phyloP scores from a whole-genome alignment of 2,329 filamentous ascomycete species.

The Cyphellophora europaea region DNA sequence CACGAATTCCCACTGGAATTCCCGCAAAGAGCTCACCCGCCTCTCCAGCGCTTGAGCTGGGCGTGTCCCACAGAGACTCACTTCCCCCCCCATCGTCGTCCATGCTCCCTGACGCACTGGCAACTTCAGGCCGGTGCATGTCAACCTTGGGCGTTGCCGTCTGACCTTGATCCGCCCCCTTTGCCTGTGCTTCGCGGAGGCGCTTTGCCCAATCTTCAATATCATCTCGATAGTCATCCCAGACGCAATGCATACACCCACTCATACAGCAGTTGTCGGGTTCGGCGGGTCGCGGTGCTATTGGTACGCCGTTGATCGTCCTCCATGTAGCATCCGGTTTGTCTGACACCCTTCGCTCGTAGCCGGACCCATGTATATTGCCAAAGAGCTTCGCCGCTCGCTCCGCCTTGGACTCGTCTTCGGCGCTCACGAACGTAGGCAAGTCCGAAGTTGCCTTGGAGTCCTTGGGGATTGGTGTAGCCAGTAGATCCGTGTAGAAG shows the following conservation, averaged over 20 bases:
- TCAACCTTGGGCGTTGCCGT: constrained; percentile 19
- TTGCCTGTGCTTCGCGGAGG: constrained; percentile 51
- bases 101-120: constrained; percentile 51
- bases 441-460: constrained; percentile 6
- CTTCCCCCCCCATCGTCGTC: constrained; percentile 74
- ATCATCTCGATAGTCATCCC: constrained; percentile 85
- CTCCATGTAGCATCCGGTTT: constrained; percentile 44
- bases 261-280: constrained; percentile 99
- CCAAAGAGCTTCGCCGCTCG: constrained; percentile 70
- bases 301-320: constrained; percentile 63
- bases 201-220: constrained; percentile 76
- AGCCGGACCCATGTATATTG: constrained; percentile 64
- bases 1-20: constrained; percentile 84
- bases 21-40: constrained; percentile 58
- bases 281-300: constrained; percentile 77
- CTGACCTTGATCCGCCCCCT: constrained; percentile 7
- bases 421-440: constrained; percentile 14
- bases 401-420: constrained; percentile 23
- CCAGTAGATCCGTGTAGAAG: constrained; percentile 35
- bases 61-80: constrained; percentile 53
- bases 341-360: constrained; percentile 45
- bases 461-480: constrained; percentile 17
- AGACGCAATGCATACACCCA: constrained; percentile 95
- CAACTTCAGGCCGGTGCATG: constrained; percentile 28
- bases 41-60: constrained; percentile 25